A percentile compares a stretch with the other conserved stretches of the same genome.
phyloP scores from a whole-genome alignment of 331 rosid genomes.

The Malus hybrid region DNA sequence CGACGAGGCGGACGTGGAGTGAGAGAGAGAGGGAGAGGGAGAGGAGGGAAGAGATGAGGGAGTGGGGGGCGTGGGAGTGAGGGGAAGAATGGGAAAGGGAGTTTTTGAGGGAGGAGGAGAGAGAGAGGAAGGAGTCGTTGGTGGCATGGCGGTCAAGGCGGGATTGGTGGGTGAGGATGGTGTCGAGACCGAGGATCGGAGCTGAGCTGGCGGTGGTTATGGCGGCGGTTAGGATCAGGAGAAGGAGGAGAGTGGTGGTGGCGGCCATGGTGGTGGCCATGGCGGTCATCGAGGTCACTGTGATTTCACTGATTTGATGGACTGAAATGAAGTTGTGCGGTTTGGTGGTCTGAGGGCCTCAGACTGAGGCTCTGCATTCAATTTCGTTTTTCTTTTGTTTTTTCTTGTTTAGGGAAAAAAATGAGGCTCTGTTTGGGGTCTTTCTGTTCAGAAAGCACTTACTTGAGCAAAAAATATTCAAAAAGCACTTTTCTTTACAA shows the following conservation, averaged over 20 bases:
- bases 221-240: slow-evolving; percentile 15
- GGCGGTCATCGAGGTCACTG: background rate
- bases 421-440: background rate
- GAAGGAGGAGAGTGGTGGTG: background rate
- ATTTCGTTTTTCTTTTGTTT: background rate
- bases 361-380: background rate
- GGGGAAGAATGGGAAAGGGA: slow-evolving; percentile 52
- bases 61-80: slow-evolving; percentile 23
- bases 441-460: too few species aligned
- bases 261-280: background rate
- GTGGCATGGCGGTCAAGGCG: slow-evolving; percentile 49
- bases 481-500: background rate
- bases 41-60: slow-evolving; percentile 35
- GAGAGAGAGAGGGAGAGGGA: slow-evolving; percentile 51
- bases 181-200: slow-evolving; percentile 76
- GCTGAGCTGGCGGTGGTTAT: slow-evolving; percentile 13
- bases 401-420: too few species aligned
- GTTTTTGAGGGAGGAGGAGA: slow-evolving; percentile 38
- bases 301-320: background rate
- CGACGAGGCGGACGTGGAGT: slow-evolving; percentile 66
- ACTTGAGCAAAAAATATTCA: too few species aligned
- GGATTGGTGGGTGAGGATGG: slow-evolving; percentile 49
- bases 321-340: background rate
- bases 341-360: background rate
- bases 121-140: slow-evolving; percentile 59